A percentile compares a stretch with the other conserved stretches of the same genome.
phyloP scores from a whole-genome alignment of 2,329 filamentous ascomycete species.

The Drechslerella stenobrocha region DNA sequence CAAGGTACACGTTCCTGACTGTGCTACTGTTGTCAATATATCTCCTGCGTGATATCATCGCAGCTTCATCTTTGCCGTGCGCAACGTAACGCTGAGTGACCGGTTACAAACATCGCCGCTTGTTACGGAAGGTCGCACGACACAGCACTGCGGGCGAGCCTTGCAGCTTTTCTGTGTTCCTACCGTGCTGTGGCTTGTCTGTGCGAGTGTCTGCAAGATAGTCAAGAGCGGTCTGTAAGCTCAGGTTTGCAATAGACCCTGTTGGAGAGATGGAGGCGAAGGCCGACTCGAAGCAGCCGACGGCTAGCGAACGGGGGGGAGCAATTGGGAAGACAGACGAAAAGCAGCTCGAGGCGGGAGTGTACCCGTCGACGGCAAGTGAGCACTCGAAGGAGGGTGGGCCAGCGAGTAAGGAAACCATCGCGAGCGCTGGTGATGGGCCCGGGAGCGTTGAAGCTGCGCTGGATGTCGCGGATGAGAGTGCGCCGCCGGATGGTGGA shows the following conservation, averaged over 20 bases:
- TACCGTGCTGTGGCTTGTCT: not conserved
- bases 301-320: slow-evolving; percentile 20
- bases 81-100: not conserved
- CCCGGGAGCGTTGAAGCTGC: slow-evolving; percentile 23
- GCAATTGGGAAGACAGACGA: slow-evolving; percentile 18
- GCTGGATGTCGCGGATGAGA: slow-evolving; percentile 23
- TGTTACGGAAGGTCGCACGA: not conserved
- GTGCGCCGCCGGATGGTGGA: slow-evolving; percentile 63
- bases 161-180: slow-evolving; percentile 1
- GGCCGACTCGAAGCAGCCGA: slow-evolving; percentile 14
- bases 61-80: not conserved
- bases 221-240: not conserved
- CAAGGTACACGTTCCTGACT: not conserved
- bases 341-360: slow-evolving; percentile 25
- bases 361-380: slow-evolving; percentile 15
- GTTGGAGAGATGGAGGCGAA: slow-evolving; percentile 23
- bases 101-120: not conserved
- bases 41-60: not conserved
- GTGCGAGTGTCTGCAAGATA: not conserved
- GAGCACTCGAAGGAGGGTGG: slow-evolving; percentile 24
- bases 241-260: not conserved
- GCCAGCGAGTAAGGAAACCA: slow-evolving; percentile 21
- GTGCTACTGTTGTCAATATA: not conserved
- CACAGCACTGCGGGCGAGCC: not conserved
- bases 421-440: slow-evolving; percentile 14